Evolutionary conservation across 805 yeast genomes (phyloP), one percentile per base, ranked within the genome.

Genomic region (Suhomyces sp.): DNA sequence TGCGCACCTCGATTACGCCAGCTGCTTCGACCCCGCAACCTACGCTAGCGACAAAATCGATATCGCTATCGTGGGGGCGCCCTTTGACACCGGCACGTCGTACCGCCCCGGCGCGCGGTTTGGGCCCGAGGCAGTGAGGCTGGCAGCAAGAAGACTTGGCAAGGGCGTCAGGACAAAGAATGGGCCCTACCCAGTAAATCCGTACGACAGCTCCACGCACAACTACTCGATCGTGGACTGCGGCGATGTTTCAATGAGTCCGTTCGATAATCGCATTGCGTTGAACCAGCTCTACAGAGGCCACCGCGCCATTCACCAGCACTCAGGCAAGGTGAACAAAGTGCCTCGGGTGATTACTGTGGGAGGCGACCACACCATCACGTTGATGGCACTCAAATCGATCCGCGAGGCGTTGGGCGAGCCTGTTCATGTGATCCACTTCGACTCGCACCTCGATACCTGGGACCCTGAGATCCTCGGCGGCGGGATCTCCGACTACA

Each of bases 381-480:
- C 83, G 1, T 70, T 82, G 29, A 76, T 81, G 78, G 73, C 79
- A 3, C 64, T 83, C 33, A 74, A 73, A 54, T 74, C 84, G 10
- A 82, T 81, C 1, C 78, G 70, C 56, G 86, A 82, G 58, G 68
- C 72, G 27, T 73, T 65, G 53, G 82, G 80, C 0, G 69, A 71
- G 35, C 60, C 59, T 4, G 51, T 83, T 6, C 76, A 81, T 5
- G 83, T 83, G n/a, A 64, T 83, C 15, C 87, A 85, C 62, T 85
- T 85, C 57, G 90, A 85, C 62, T 77, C 86, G 24, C 90, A 85
- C 64, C 76, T 85, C 44, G 90, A 86, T 67, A 85, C 90, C 2
- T 85, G 89, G 87, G 77, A 79, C 57, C 90, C 90, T 5, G 65
- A 72, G 49, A 79, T 76, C 17, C 70, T 84, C 35, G 89, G 89